A percentile compares a stretch with the other conserved stretches of the same genome.
These are phyloP conservation scores for Alternaria arborescens DNA, from an alignment of 2,329 filamentous ascomycete genomes.

Conservation along the genomic window DNA sequence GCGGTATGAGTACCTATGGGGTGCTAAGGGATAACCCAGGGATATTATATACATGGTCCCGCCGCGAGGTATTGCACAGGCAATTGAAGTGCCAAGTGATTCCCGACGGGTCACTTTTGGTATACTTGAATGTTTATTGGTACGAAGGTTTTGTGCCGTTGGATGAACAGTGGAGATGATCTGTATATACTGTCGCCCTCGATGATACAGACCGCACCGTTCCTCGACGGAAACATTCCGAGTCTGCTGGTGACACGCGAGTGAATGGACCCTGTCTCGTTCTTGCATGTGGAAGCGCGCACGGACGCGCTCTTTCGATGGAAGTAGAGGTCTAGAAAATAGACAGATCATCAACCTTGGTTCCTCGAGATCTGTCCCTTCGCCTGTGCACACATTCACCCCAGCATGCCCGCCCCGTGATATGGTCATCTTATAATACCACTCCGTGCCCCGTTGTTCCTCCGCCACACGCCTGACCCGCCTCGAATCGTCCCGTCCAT, in stretches of 20 bases:
- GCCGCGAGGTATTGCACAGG: background rate
- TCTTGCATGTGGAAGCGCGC: conserved; percentile 28
- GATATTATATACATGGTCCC: background rate
- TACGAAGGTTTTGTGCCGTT: background rate
- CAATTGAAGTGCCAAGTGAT: background rate
- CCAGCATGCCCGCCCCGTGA: conserved; percentile 28
- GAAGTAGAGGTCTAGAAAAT: conserved; percentile 35
- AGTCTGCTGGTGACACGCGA: conserved; percentile 11
- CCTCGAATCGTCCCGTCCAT: conserved; percentile 20
- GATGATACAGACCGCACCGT: background rate
- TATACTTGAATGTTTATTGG: background rate
- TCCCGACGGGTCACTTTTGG: background rate
- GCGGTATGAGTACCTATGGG: background rate
- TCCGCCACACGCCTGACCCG: conserved; percentile 27
- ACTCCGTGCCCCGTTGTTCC: conserved; percentile 18
- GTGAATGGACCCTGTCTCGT: conserved; percentile 19
- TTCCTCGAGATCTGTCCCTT: conserved; percentile 14
- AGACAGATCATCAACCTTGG: conserved; percentile 46
- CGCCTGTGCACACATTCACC: conserved; percentile 16
- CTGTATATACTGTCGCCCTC: background rate
- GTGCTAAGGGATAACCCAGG: background rate
- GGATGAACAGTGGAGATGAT: background rate
- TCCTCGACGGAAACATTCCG: background rate
- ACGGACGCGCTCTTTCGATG: conserved; percentile 24
- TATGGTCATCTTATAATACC: conserved; percentile 28